These are phyloP conservation scores for Rhodotorula sp. DNA, from an alignment of 1,284 basidiomycete genomes.

Conservation along the genomic window DNA sequence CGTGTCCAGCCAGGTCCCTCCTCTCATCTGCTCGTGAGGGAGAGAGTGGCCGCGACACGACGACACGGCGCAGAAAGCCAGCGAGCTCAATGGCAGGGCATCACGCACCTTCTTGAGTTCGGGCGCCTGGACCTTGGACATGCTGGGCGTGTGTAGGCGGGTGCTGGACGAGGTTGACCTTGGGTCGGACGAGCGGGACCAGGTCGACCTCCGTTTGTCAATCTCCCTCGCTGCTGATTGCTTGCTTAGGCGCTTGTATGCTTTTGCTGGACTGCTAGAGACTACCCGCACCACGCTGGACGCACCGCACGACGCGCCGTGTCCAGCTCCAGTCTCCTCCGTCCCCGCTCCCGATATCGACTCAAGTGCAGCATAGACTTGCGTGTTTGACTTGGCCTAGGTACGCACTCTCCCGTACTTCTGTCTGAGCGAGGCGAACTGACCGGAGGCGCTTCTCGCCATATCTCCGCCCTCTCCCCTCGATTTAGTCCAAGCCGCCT, in stretches of 20 bases:
- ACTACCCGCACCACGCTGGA: background rate
- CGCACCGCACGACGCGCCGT: too few species aligned
- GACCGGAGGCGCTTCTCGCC: background rate
- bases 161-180: background rate
- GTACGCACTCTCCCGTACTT: background rate
- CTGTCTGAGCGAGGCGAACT: background rate
- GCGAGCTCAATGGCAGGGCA: background rate
- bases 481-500: too few species aligned
- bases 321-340: too few species aligned
- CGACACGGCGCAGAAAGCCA: background rate
- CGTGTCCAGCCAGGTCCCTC: too few species aligned
- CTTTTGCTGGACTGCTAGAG: background rate
- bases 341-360: background rate
- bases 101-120: slow-evolving; percentile 39
- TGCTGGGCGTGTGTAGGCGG: background rate
- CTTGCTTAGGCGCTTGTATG: background rate
- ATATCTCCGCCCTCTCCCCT: background rate
- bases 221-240: background rate
- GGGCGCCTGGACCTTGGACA: slow-evolving; percentile 36
- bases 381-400: too few species aligned
- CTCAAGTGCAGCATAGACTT: background rate
- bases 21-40: too few species aligned
- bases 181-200: background rate
- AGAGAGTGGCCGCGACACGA: too few species aligned
- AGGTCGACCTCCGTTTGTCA: background rate